A percentile compares a stretch with the other conserved stretches of the same genome.
phyloP scores from a whole-genome alignment of 108 stramenopile species.

The Stephanodiscus minutulus region DNA sequence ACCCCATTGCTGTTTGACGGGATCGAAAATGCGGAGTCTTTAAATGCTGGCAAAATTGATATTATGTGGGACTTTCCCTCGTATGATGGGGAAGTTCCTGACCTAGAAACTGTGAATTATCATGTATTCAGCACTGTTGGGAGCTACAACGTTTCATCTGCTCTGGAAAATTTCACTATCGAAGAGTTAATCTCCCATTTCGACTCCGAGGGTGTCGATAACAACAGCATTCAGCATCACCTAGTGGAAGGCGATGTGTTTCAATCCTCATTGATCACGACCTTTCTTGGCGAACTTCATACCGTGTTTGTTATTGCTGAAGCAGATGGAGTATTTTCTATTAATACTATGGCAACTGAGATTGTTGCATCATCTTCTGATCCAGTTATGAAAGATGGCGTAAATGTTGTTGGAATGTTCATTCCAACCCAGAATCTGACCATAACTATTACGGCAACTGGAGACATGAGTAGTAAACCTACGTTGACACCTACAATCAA shows the following conservation, averaged over 20 bases:
- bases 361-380: background rate
- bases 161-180: background rate
- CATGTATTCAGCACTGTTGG: constrained; percentile 5
- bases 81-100: background rate
- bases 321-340: constrained; percentile 9
- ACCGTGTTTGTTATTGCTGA: constrained; percentile 12
- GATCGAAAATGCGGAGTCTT: constrained; percentile 4
- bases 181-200: background rate
- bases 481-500: background rate
- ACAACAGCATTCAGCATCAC: constrained; percentile 1
- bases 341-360: background rate
- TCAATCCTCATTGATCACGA: background rate
- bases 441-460: background rate
- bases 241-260: constrained; percentile 6
- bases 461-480: background rate
- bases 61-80: constrained; percentile 4
- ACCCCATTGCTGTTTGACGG: constrained; percentile 12
- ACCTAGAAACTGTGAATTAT: background rate
- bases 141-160: background rate
- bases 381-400: constrained; percentile 6
- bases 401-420: constrained; percentile 11
- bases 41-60: constrained; percentile 2
- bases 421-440: constrained; percentile 3
- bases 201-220: background rate
- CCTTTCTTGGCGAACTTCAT: constrained; percentile 3